These are phyloP conservation scores for Pistacia atlantica DNA, from an alignment of 345 rosid species.

Conservation along the genomic window DNA sequence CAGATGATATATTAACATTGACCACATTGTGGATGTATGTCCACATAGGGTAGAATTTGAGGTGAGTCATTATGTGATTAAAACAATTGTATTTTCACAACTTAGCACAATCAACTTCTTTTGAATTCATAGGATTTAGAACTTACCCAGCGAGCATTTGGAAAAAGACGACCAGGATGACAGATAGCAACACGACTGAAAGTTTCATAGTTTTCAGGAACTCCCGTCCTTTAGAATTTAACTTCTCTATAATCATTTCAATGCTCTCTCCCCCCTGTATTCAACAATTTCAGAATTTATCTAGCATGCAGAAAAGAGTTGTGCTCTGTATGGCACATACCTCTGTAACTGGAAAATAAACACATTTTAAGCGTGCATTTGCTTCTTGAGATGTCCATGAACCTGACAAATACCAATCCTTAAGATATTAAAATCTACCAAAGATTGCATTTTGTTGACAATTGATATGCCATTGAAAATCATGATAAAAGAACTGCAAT, in stretches of 20 bases:
- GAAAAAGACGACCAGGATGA: conserved; percentile 82
- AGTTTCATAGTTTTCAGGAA: conserved; percentile 46
- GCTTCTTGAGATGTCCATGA: conserved; percentile 39
- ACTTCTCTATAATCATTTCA: conserved; percentile 51
- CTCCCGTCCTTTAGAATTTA: conserved; percentile 49
- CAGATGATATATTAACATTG: too few relatives aligned
- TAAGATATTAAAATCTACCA: neutral
- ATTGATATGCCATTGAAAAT: neutral
- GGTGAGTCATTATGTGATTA: neutral
- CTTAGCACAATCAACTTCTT: neutral
- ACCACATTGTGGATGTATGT: too few relatives aligned
- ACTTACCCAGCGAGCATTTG: conserved; percentile 83
- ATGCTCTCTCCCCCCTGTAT: conserved; percentile 71
- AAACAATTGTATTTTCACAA: neutral
- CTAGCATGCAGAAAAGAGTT: neutral
- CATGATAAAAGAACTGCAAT: neutral
- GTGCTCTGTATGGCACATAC: conserved; percentile 25
- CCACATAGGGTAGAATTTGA: neutral
- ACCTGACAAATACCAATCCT: conserved; percentile 34
- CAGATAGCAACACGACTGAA: conserved; percentile 66
- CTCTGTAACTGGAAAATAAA: conserved; percentile 68
- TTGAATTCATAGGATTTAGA: neutral
- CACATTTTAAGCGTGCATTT: conserved; percentile 70
- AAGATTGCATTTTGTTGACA: neutral
- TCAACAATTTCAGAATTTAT: neutral